Conservation (phyloP, 2,329 filamentous ascomycete species). For the Colletotrichum viniferum region DNA sequence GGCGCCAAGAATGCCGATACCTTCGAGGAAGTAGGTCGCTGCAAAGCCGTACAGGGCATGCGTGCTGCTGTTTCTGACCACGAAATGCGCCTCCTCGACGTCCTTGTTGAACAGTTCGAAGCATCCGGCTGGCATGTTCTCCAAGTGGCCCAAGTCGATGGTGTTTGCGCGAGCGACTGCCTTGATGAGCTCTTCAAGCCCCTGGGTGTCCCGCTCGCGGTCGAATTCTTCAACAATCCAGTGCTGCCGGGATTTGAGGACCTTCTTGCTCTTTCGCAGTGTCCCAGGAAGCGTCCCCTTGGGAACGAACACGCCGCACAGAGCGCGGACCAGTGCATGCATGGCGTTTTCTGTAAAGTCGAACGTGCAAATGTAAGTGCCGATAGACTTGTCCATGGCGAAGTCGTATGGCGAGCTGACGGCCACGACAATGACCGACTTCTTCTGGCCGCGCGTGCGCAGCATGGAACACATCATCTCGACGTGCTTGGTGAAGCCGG, state of each 20-base stretch:
- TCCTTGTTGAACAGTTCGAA: conserved; percentile 76
- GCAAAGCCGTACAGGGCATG: conserved; percentile 91
- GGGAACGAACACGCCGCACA: conserved; percentile 76
- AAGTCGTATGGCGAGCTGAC: conserved; percentile 98
- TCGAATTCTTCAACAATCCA: conserved; percentile 95
- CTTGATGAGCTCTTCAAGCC: conserved; percentile 76
- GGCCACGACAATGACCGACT: conserved; percentile 87
- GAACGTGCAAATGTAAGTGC: conserved; percentile 93
- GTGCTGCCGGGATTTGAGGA: conserved; percentile 87
- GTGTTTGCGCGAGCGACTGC: conserved; percentile 70
- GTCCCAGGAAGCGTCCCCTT: conserved; percentile 71
- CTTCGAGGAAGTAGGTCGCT: conserved; percentile 80
- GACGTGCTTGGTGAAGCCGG: conserved; percentile 94
- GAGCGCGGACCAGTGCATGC: conserved; percentile 79
- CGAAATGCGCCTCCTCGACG: conserved; percentile 84
- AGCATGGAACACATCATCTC: conserved; percentile 93
- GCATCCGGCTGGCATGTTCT: conserved; percentile 71
- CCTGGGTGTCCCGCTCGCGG: conserved; percentile 74
- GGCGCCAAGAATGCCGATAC: conserved; percentile 77
- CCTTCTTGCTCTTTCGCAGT: conserved; percentile 84
- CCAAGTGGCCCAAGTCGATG: conserved; percentile 72
- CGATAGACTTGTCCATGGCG: conserved; percentile 87
- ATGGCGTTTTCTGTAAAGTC: conserved; percentile 95
- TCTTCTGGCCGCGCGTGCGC: conserved; percentile 78
- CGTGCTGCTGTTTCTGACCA: conserved; percentile 92